phyloP scores from a whole-genome alignment of 225 moss, liverwort and hornwort species.

The Pseudoscleropodium purum region DNA sequence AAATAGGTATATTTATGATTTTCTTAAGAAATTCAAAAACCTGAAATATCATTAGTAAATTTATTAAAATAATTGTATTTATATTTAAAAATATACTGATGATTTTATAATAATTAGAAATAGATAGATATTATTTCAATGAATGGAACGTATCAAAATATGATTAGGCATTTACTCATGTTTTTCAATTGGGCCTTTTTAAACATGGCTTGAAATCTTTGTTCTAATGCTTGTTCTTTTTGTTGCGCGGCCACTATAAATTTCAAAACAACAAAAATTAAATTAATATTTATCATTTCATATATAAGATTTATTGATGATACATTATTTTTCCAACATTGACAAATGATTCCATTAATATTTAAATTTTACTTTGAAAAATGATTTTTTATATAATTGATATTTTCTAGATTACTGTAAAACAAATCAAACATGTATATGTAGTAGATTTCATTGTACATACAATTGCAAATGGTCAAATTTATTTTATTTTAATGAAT shows the following conservation, averaged over 20 bases:
- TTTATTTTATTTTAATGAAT: too few species aligned
- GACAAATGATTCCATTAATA: too few species aligned
- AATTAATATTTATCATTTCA: too few species aligned
- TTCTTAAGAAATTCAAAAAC: background rate
- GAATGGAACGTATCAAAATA: background rate
- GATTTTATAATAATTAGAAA: background rate
- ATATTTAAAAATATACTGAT: background rate
- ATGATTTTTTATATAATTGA: too few species aligned
- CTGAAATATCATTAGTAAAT: background rate
- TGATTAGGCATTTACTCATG: background rate
- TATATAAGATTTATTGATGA: too few species aligned
- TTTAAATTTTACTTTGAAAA: background rate
- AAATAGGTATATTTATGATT: fast-evolving
- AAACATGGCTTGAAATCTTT: slow-evolving; percentile 20
- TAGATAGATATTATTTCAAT: background rate
- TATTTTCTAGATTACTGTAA: background rate
- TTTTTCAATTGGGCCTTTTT: slow-evolving; percentile 14
- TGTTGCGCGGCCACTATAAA: slow-evolving; percentile 12
- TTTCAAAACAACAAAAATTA: too few species aligned
- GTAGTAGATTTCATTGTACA: background rate
- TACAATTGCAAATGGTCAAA: too few species aligned
- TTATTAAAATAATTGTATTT: too few species aligned
- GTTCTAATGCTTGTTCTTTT: slow-evolving; percentile 18
- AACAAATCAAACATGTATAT: background rate
- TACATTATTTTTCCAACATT: fast-evolving